Conservation (phyloP, 192 early-diverging fungal species). For the Phycomyces blakesleeanus region DNA sequence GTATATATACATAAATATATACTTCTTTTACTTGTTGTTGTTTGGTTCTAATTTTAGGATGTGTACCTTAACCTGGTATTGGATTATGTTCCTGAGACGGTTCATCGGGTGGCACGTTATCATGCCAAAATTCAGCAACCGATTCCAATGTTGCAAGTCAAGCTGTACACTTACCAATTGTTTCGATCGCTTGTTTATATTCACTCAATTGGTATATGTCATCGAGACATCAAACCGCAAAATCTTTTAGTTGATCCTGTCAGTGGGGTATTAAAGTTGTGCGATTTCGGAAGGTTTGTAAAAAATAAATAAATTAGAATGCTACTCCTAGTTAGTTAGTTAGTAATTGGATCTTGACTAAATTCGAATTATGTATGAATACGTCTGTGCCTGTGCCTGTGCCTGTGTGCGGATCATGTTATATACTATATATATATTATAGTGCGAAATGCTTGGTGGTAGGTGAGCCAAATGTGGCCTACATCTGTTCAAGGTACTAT, state of each 20-base stretch:
- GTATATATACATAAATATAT: no score
- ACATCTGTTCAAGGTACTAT: constrained; percentile 98
- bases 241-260: constrained; percentile 90
- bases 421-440: background rate
- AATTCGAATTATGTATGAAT: no score
- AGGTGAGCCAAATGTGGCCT: constrained; percentile 97
- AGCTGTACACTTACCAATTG: constrained; percentile 99
- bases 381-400: no score
- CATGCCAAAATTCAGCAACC: constrained; percentile 88
- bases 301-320: no score
- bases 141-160: constrained; percentile 93
- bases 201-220: constrained; percentile 96
- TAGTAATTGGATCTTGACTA: background rate
- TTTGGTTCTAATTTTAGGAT: no score
- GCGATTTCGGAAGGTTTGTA: constrained; percentile 85
- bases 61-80: constrained; percentile 94
- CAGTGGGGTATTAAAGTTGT: constrained; percentile 92
- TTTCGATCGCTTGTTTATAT: constrained; percentile 96
- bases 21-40: no score
- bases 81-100: constrained; percentile 95
- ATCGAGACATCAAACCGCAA: constrained; percentile 99
- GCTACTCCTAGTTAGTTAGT: no score
- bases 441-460: constrained; percentile 91
- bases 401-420: no score
- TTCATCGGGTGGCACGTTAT: constrained; percentile 89